phyloP scores from a whole-genome alignment of 1,139 yeast genomes.

The Trichomonascaceae sp. region DNA sequence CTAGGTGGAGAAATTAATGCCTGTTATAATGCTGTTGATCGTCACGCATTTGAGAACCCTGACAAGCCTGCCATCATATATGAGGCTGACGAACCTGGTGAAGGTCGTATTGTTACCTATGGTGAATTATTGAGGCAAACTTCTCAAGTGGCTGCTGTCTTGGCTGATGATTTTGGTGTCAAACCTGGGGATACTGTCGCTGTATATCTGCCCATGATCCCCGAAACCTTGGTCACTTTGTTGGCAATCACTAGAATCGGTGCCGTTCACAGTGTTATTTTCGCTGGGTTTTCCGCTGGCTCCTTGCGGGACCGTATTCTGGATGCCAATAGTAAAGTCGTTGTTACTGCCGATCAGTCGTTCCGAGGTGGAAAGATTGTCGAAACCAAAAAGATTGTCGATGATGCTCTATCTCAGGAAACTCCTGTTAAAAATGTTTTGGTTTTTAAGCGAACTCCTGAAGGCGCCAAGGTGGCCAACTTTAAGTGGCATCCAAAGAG shows the following conservation, averaged over 20 bases:
- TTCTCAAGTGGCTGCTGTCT: constrained; percentile 79
- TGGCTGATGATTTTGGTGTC: constrained; percentile 73
- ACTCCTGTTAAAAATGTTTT: constrained; percentile 76
- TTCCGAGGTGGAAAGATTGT: constrained; percentile 92
- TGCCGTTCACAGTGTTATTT: constrained; percentile 91
- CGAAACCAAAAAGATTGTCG: constrained; percentile 86
- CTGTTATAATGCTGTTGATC: constrained; percentile 88
- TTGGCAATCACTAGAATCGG: constrained; percentile 91
- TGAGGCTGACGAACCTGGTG: constrained; percentile 90
- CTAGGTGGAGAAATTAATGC: constrained; percentile 91
- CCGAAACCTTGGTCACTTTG: constrained; percentile 90
- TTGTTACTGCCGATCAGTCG: constrained; percentile 93
- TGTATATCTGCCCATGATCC: constrained; percentile 92
- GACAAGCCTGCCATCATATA: constrained; percentile 79
- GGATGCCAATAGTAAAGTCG: constrained; percentile 81
- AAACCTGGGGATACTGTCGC: constrained; percentile 93
- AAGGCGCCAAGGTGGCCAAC: constrained; percentile 35
- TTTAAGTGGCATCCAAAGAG: constrained; percentile 70
- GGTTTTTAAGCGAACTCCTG: constrained; percentile 79
- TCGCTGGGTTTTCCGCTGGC: constrained; percentile 95
- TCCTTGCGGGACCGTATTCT: constrained; percentile 83
- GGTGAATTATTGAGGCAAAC: constrained; percentile 83
- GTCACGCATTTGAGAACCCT: constrained; percentile 86
- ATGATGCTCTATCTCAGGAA: constrained; percentile 76
- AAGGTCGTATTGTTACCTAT: constrained; percentile 63